Percentiles rank a stretch among this genome's conserved stretches.
phyloP scores from a whole-genome alignment of 306 rosid species.

The Quercus parvula region DNA sequence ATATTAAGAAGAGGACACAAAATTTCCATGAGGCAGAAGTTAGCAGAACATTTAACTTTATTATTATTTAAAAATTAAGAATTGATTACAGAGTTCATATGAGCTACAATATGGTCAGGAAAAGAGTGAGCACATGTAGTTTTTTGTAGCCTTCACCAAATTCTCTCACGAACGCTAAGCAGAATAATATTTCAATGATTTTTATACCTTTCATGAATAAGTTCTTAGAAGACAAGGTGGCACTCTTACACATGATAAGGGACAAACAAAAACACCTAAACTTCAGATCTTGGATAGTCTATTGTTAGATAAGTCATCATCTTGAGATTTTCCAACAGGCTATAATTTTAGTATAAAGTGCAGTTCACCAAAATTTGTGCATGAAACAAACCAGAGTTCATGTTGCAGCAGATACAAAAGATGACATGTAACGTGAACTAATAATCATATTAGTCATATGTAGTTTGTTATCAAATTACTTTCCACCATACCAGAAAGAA shows the following conservation, averaged over 20 bases:
- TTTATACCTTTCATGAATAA: neutral
- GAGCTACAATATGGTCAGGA: neutral
- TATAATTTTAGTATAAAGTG: neutral
- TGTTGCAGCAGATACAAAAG: neutral
- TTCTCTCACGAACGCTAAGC: neutral
- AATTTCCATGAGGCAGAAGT: neutral
- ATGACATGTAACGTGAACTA: neutral
- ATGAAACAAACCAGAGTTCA: neutral
- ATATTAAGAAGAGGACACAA: conserved; percentile 85
- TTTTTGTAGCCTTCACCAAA: neutral
- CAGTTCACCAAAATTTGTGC: neutral
- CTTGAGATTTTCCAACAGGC: neutral
- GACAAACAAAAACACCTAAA: neutral
- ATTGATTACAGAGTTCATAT: neutral
- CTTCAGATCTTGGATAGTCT: neutral
- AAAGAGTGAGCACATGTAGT: neutral
- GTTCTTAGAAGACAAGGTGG: neutral
- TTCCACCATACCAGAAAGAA: no score
- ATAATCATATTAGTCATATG: neutral
- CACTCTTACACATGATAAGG: neutral
- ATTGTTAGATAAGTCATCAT: no score
- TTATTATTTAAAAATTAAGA: neutral
- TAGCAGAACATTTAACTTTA: neutral
- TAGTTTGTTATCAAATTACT: no score
- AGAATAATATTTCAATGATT: neutral